Evolutionary conservation across 2,329 filamentous ascomycete species (phyloP).

Genomic region (Calonectria henricotiae): DNA sequence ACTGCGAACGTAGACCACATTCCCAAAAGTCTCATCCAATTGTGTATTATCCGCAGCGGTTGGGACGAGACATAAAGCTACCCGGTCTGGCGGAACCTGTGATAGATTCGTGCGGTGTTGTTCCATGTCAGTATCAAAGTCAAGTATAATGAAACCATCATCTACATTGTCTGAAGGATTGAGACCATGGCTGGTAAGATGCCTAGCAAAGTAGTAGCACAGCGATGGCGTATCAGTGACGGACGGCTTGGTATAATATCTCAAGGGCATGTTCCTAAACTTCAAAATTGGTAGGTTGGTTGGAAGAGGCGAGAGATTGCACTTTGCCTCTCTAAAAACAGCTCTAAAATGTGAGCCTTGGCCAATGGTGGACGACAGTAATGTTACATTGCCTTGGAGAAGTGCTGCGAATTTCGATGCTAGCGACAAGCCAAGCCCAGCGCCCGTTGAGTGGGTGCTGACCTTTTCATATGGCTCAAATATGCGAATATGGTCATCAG

Average conservation of each 20-base stretch:
- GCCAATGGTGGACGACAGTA: conserved; percentile 58
- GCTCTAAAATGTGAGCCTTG: conserved; percentile 61
- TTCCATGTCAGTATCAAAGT: conserved; percentile 31
- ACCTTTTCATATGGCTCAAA: conserved; percentile 64
- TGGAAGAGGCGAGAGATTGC: neutral
- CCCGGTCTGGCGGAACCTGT: conserved; percentile 22
- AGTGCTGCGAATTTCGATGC: conserved; percentile 61
- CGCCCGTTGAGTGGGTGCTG: conserved; percentile 57
- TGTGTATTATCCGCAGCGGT: neutral
- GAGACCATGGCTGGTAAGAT: conserved; percentile 30
- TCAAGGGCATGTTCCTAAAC: conserved; percentile 19
- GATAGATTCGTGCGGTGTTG: conserved; percentile 26
- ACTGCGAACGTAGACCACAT: conserved; percentile 40
- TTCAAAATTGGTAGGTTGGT: neutral
- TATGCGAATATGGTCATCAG: conserved; percentile 57
- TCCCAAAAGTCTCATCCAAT: neutral
- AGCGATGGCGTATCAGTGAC: conserved; percentile 1
- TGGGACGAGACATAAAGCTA: conserved; percentile 44
- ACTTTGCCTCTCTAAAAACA: conserved; percentile 41
- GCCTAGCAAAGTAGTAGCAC: conserved; percentile 29
- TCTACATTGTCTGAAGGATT: conserved; percentile 11
- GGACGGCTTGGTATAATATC: conserved; percentile 26
- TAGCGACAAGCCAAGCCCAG: conserved; percentile 63
- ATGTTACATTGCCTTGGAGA: conserved; percentile 58
- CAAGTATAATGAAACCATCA: conserved; percentile 39